Evolutionary conservation across 2,329 filamentous ascomycete species (phyloP).

Genomic region (Davidsoniella virescens): DNA sequence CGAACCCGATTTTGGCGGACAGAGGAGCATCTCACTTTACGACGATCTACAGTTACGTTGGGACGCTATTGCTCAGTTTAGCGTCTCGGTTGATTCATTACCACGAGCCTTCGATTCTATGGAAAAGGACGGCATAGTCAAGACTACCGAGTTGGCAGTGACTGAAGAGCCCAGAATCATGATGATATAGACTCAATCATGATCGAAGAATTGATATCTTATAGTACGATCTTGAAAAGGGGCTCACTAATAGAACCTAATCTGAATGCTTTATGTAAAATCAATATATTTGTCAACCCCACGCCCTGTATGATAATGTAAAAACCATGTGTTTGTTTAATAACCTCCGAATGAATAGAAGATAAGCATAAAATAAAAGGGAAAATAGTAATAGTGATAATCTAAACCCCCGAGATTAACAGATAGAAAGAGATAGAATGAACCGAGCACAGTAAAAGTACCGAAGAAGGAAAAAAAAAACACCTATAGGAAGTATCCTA

Average conservation of each 20-base stretch:
- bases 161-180: neutral
- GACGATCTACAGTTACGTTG: conserved; percentile 2
- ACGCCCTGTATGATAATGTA: neutral
- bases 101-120: neutral
- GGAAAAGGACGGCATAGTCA: conserved; percentile 2
- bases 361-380: neutral
- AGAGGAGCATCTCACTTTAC: neutral
- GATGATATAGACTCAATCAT: no score
- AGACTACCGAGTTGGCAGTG: conserved; percentile 7
- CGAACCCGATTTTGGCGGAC: neutral
- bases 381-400: neutral
- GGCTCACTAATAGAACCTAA: no score
- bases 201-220: no score
- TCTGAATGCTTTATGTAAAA: no score
- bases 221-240: no score
- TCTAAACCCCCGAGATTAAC: neutral
- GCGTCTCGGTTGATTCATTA: neutral
- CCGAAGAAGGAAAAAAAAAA: no score
- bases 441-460: no score
- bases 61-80: conserved; percentile 7
- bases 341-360: neutral
- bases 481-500: no score
- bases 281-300: neutral
- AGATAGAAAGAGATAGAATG: neutral
- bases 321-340: neutral